Evolutionary conservation across 345 rosid genomes (phyloP).

Genomic region (Pelargonium nanum): DNA sequence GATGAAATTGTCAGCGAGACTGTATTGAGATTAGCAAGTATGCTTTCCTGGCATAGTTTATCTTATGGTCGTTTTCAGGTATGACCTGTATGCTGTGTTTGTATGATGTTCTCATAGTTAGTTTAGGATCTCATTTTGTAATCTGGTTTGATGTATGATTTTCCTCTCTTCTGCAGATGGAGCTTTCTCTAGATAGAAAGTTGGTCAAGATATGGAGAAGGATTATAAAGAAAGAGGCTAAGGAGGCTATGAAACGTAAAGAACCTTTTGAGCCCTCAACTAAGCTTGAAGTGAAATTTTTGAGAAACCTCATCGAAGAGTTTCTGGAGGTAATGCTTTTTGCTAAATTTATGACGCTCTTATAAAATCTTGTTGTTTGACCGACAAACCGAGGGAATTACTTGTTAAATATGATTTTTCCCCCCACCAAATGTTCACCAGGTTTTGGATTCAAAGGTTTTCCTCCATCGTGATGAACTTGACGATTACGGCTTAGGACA

Average conservation of each 20-base stretch:
- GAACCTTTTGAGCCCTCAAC: constrained; percentile 46
- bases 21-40: constrained; percentile 70
- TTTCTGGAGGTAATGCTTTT: constrained; percentile 56
- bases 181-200: constrained; percentile 77
- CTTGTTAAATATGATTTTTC: neutral
- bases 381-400: neutral
- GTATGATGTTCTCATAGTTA: constrained; percentile 1
- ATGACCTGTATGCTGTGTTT: constrained; percentile 4
- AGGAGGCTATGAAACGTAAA: constrained; percentile 54
- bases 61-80: constrained; percentile 97
- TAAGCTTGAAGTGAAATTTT: constrained; percentile 60
- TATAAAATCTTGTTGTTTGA: no score
- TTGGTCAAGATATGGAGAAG: constrained; percentile 86
- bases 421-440: constrained; percentile 13
- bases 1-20: constrained; percentile 84
- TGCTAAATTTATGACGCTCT: neutral
- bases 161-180: constrained; percentile 53
- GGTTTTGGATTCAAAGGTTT: constrained; percentile 75
- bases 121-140: constrained; percentile 3
- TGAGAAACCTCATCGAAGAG: constrained; percentile 80
- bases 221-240: constrained; percentile 62
- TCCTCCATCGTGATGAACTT: constrained; percentile 30
- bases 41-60: constrained; percentile 83
- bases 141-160: constrained; percentile 7
- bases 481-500: constrained; percentile 25